These are phyloP conservation scores for Hanseniaspora nectarophila DNA, from an alignment of 805 yeast genomes.

Conservation along the genomic window DNA sequence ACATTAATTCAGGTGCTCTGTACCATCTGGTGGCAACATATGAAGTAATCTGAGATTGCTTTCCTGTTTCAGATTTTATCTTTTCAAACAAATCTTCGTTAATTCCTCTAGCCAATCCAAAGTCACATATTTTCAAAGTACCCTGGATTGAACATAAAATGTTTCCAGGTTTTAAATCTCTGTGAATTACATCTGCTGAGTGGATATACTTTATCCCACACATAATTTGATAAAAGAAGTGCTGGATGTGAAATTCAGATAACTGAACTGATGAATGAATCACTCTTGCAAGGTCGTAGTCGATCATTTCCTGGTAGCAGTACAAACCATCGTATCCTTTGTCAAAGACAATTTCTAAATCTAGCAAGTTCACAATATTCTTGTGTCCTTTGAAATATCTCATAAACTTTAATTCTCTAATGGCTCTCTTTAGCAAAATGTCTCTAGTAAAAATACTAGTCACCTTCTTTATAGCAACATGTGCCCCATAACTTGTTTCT, in stretches of 20 bases:
- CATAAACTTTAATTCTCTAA: slow-evolving; percentile 74
- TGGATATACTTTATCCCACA: slow-evolving; percentile 85
- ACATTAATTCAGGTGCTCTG: slow-evolving; percentile 80
- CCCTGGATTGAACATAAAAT: slow-evolving; percentile 68
- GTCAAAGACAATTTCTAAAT: slow-evolving; percentile 54
- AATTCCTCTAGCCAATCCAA: slow-evolving; percentile 82
- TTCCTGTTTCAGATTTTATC: slow-evolving; percentile 22
- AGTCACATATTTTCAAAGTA: slow-evolving; percentile 73
- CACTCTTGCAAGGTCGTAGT: slow-evolving; percentile 70
- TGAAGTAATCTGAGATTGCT: slow-evolving; percentile 46
- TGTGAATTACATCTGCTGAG: slow-evolving; percentile 81
- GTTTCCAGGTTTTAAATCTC: slow-evolving; percentile 89
- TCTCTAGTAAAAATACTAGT: slow-evolving; percentile 55
- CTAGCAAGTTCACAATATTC: slow-evolving; percentile 63
- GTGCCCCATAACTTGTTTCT: slow-evolving; percentile 26
- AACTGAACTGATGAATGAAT: slow-evolving; percentile 65
- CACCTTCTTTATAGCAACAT: slow-evolving; percentile 72
- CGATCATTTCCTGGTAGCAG: slow-evolving; percentile 77
- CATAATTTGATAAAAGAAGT: slow-evolving; percentile 65
- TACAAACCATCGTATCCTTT: slow-evolving; percentile 76
- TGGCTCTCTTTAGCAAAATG: slow-evolving; percentile 61
- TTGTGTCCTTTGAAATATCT: slow-evolving; percentile 73
- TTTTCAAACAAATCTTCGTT: slow-evolving; percentile 18
- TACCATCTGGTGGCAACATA: slow-evolving; percentile 95
- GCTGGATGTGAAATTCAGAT: slow-evolving; percentile 71